phyloP scores from a whole-genome alignment of 768 basidiomycete genomes.

The Pisolithus sp. region DNA sequence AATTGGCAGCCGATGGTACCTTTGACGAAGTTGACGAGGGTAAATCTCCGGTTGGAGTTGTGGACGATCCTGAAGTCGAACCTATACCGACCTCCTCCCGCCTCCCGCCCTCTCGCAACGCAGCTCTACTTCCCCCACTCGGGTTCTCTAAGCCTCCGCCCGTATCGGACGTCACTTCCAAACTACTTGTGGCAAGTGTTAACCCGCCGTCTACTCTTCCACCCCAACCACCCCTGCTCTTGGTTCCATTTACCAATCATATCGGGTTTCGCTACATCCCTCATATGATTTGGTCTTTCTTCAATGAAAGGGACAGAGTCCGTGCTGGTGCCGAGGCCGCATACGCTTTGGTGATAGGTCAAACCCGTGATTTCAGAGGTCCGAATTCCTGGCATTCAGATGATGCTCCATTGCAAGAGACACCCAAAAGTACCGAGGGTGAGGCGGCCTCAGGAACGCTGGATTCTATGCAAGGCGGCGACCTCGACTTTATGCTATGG shows the following conservation, averaged over 20 bases:
- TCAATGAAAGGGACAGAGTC: constrained; percentile 83
- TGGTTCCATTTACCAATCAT: constrained; percentile 68
- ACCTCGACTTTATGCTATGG: constrained; percentile 68
- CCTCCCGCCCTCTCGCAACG: constrained; percentile 28
- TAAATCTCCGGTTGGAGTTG: constrained; percentile 16
- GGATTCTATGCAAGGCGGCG: constrained; percentile 30
- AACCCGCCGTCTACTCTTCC: constrained; percentile 54
- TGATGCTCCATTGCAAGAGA: constrained; percentile 18
- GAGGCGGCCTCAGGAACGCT: neutral
- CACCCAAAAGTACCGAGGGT: constrained; percentile 4
- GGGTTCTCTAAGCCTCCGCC: constrained; percentile 18
- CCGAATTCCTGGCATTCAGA: constrained; percentile 14
- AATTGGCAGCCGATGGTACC: constrained; percentile 62
- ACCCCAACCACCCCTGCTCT: constrained; percentile 69
- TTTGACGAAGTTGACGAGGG: constrained; percentile 65
- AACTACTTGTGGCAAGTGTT: constrained; percentile 31
- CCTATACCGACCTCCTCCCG: constrained; percentile 38
- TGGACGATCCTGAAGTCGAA: constrained; percentile 28
- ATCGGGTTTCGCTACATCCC: constrained; percentile 83
- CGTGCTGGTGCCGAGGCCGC: constrained; percentile 75
- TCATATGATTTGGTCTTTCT: constrained; percentile 86
- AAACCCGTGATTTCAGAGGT: constrained; percentile 54
- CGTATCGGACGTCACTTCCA: constrained; percentile 12
- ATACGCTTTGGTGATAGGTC: constrained; percentile 58
- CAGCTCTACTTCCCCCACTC: constrained; percentile 30